Base-by-base conservation (phyloP, 345 rosid genomes). In the Rhizophora mangle region DNA sequence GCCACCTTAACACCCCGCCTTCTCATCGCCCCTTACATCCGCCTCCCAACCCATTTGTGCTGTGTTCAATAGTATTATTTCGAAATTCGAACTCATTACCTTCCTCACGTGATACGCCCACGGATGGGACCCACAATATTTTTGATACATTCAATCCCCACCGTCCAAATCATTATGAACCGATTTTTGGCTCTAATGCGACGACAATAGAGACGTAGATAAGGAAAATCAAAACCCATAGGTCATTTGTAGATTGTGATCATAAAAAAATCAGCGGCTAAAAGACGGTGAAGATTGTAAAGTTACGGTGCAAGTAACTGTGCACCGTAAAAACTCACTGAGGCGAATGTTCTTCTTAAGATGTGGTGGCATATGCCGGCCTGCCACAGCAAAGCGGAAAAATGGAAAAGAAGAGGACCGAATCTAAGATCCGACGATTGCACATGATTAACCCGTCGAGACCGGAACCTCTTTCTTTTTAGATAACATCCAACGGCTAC, bases 341-440 rank as follows among this genome's bases (percentile, higher is more conserved):
- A 43, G 16, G 49, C 49, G 49, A 3, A 15, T 13, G 49, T 56
- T 10, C 30, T 8, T 22, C 18, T 9, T 13, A 57, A 65, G 70
- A 60, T 65, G 68, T 53, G 43, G 59, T 62, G 81, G 86, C 92
- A 88, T 90, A 89, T 84, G 96, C 89, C 85, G 80, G 73, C 78
- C 84, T 80, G 82, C 78, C 78, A 78, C 82, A 63, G 78, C 60
- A 78, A 86, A 83, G 76, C 63, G 4, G 60, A 70, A 76, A 80
- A 24, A 24, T 24, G 24, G 24, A 24, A 67, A 62, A 30, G 31
- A 30, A 31, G 69, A 36, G 32, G 49, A 6, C 76, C 74, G 79
- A 73, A 78, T 77, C 78, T 65, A 63, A 71, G 82, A 88, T 91
- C 94, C 81, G 81, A 83, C 86, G 87, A 84, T 85, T 81, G 43